Percentiles rank a stretch among this genome's conserved stretches.
These are phyloP conservation scores for Fraxinus baroniana DNA, from an alignment of 305 asterid genomes.

Conservation along the genomic window DNA sequence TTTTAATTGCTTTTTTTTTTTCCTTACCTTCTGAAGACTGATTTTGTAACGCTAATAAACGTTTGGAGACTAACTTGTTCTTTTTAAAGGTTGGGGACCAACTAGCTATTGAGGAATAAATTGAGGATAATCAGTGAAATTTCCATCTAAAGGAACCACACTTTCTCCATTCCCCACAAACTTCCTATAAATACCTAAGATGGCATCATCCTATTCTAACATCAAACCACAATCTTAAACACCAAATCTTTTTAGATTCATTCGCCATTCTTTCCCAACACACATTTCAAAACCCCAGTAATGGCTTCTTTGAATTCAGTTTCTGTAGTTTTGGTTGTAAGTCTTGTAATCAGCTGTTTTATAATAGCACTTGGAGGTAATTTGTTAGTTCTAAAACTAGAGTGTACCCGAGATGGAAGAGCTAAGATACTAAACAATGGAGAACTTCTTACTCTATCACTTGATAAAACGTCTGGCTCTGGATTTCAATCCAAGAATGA, in stretches of 20 bases:
- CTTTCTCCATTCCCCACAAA: not conserved
- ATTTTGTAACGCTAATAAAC: too few relatives aligned
- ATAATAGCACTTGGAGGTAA: not conserved
- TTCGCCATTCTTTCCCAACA: not conserved
- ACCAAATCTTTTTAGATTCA: not conserved
- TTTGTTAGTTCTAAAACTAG: too few relatives aligned
- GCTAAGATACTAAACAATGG: slow-evolving; percentile 34
- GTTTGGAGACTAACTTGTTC: not conserved
- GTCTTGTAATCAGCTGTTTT: not conserved
- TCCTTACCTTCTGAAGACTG: not conserved
- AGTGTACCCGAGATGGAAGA: too few relatives aligned
- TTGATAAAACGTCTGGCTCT: slow-evolving; percentile 32
- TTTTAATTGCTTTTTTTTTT: too few relatives aligned
- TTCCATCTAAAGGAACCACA: not conserved
- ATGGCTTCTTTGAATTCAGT: not conserved
- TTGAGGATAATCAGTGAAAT: not conserved
- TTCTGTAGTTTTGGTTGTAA: not conserved
- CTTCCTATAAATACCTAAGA: not conserved
- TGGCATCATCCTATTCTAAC: not conserved
- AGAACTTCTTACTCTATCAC: slow-evolving; percentile 28
- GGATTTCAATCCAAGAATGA: slow-evolving; percentile 39
- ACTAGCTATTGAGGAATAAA: too few relatives aligned
- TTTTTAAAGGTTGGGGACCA: not conserved
- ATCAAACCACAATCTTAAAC: not conserved
- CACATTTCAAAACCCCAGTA: not conserved